Conservation (phyloP, 106 monocot species). For the Amphibolis antarctica region DNA sequence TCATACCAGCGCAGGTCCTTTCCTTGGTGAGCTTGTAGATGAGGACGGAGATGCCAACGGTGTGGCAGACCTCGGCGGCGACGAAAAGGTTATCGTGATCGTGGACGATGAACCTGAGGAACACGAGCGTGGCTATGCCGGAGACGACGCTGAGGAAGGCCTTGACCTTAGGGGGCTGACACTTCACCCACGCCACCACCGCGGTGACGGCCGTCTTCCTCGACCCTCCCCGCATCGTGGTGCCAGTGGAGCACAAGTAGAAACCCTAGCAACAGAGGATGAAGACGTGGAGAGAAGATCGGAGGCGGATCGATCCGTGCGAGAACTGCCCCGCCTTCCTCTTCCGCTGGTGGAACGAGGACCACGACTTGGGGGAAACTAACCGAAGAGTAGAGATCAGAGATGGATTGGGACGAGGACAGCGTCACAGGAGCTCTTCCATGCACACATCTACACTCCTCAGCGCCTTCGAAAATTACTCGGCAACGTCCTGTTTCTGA, state of each 20-base stretch:
- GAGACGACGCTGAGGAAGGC: slow-evolving; percentile 67
- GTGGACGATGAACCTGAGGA: slow-evolving; percentile 62
- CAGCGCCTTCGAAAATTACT: too few relatives aligned
- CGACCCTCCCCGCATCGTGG: background rate
- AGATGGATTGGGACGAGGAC: too few relatives aligned
- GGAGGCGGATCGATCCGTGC: too few relatives aligned
- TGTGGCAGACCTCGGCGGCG: slow-evolving; percentile 66
- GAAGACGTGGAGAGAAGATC: too few relatives aligned
- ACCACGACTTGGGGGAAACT: too few relatives aligned
- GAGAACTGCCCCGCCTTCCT: background rate
- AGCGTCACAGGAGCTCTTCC: too few relatives aligned
- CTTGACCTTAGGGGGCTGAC: slow-evolving; percentile 90
- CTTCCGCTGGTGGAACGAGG: too few relatives aligned
- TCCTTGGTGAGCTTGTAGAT: slow-evolving; percentile 91
- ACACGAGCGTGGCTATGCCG: slow-evolving; percentile 60
- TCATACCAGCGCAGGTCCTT: slow-evolving; percentile 53
- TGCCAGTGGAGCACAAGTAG: too few relatives aligned
- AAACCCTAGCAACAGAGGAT: too few relatives aligned
- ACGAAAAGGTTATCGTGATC: slow-evolving; percentile 91
- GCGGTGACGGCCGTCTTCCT: slow-evolving; percentile 26
- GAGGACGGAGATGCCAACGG: slow-evolving; percentile 62
- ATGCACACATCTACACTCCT: too few relatives aligned
- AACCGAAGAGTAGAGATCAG: too few relatives aligned
- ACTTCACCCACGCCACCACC: slow-evolving; percentile 47
- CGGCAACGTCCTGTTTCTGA: too few relatives aligned